Conservation (phyloP, 2,329 filamentous ascomycete genomes). For the Phyllosticta citriasiana region DNA sequence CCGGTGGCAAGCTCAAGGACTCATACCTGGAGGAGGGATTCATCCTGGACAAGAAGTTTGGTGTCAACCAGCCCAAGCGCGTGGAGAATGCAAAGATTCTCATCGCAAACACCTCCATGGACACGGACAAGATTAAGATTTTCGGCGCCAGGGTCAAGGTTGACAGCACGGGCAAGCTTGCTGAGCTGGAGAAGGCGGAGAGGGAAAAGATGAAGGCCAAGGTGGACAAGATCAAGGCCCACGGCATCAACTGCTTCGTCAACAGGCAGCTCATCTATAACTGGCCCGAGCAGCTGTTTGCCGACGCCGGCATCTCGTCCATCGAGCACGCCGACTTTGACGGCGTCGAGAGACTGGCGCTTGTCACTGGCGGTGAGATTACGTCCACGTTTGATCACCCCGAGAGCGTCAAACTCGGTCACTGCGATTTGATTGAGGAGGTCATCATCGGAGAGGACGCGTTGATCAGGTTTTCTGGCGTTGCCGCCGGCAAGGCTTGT, state of each 20-base stretch:
- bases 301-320: slow-evolving; percentile 93
- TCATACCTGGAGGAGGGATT: slow-evolving; percentile 98
- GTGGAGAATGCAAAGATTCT: slow-evolving; percentile 97
- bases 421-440: slow-evolving; percentile 93
- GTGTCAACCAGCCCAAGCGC: slow-evolving; percentile 95
- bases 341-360: slow-evolving; percentile 85
- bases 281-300: slow-evolving; percentile 98
- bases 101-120: slow-evolving; percentile 97
- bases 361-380: slow-evolving; percentile 96
- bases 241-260: slow-evolving; percentile 99
- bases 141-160: slow-evolving; percentile 97
- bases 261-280: slow-evolving; percentile 99
- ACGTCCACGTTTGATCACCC: slow-evolving; percentile 97
- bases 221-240: slow-evolving; percentile 96
- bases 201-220: slow-evolving; percentile 99
- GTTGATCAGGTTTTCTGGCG: slow-evolving; percentile 92
- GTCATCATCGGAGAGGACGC: slow-evolving; percentile 98
- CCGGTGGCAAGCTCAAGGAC: slow-evolving; percentile 92
- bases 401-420: slow-evolving; percentile 89
- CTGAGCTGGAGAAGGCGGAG: slow-evolving; percentile 97
- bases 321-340: slow-evolving; percentile 99
- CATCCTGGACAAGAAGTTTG: slow-evolving; percentile 98
- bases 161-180: slow-evolving; percentile 87
- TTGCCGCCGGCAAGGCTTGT: slow-evolving; percentile 86
- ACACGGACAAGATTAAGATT: slow-evolving; percentile 99